Evolutionary conservation across 2,329 filamentous ascomycete species (phyloP), one percentile per base, ranked within the genome.

Genomic region (Colletotrichum tofieldiae): DNA sequence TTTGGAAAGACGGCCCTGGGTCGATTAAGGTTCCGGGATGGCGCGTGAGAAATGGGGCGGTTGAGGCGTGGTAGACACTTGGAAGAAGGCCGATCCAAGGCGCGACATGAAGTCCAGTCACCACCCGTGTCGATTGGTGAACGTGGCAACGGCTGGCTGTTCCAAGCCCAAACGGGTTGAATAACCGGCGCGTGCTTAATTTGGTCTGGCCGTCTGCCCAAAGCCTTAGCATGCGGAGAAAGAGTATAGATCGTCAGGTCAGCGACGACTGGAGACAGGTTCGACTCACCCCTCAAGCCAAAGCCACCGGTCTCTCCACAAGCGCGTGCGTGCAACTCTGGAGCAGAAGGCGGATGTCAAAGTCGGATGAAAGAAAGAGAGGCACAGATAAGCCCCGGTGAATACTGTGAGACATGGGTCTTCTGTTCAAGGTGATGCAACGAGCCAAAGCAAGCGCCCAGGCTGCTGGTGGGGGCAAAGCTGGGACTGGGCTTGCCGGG

Each of bases 1-100:
- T 59, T 73, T 66, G 55, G 51, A 66, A 66, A 66, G 55, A 58
- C 47, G 47, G 51, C 45, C 54, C 45, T 49, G 52, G 60, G 59
- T 73, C 39, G 55, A 62, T 71, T 66, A 73, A 71, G 67, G 71
- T 66, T 73, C 66, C 55, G 71, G 71, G 67, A 73, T 70, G 71
- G 67, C 67, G 71, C 41, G 55, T 71, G 66, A 66, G 67, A 32
- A 26, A 52, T 72, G 55, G 51, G 61, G 49, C 51, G 67, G 67
- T 55, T 61, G 71, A 65, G 55, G 71, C 67, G 67, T 71, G 67
- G 70, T 56, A 65, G 59, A 55, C 41, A 61, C 23, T 71, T 23
- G 23, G 55, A 58, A 61, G 35, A 41, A 70, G 62, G 55, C 55
- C 41, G 62, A 54, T 66, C 49, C 49, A 71, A 71, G 55, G 55